These are phyloP conservation scores for Chaetomiaceae sp. DNA, from an alignment of 2,329 filamentous ascomycete species.

Conservation along the genomic window DNA sequence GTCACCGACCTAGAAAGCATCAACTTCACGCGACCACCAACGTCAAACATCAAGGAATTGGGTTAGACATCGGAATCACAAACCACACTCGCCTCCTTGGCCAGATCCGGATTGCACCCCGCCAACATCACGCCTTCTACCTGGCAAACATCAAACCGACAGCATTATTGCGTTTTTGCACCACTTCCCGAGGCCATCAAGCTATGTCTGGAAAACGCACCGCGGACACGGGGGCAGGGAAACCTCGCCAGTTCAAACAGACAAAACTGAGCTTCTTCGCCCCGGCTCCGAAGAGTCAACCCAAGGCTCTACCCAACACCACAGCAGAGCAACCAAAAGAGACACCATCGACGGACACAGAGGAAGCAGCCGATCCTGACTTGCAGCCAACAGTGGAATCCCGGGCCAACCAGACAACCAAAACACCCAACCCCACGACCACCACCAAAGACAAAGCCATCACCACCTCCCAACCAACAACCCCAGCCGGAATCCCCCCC, in stretches of 20 bases:
- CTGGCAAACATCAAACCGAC: too few species aligned
- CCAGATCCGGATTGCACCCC: too few species aligned
- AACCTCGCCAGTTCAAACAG: slow-evolving; percentile 15
- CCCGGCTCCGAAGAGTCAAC: neutral
- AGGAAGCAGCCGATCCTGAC: too few species aligned
- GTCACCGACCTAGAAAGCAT: too few species aligned
- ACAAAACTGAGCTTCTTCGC: slow-evolving; percentile 17
- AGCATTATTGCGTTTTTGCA: too few species aligned
- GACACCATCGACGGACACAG: neutral
- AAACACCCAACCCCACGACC: neutral
- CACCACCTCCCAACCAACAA: neutral
- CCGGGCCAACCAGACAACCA: neutral
- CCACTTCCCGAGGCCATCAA: neutral
- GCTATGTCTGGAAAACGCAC: slow-evolving; percentile 13
- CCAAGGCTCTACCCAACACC: neutral
- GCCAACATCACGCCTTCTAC: too few species aligned
- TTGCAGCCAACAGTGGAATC: too few species aligned
- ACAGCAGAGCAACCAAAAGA: neutral
- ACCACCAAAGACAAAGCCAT: neutral
- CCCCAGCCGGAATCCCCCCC: neutral
- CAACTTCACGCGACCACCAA: too few species aligned
- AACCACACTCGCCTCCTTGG: too few species aligned
- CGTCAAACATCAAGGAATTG: too few species aligned
- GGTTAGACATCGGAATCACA: too few species aligned
- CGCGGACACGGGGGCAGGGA: neutral